Percentiles rank a stretch among this genome's conserved stretches.
Conservation (phyloP, 2,329 filamentous ascomycete species). For the Remersonia thermophila region DNA sequence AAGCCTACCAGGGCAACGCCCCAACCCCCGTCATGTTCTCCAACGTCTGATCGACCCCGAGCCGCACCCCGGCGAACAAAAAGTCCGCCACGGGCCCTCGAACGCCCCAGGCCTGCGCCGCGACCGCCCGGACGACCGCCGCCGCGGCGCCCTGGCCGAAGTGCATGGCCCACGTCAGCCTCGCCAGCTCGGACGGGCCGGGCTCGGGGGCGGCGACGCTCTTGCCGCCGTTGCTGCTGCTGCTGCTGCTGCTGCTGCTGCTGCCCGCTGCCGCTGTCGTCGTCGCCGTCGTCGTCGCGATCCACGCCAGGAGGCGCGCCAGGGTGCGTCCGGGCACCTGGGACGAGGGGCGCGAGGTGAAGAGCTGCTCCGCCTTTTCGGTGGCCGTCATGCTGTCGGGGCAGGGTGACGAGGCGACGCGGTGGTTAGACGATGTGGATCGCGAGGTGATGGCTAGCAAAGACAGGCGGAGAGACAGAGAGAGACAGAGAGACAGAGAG, state of each 20-base stretch:
- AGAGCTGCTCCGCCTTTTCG: conserved; percentile 14
- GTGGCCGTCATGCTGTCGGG: conserved; percentile 15
- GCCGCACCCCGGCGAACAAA: conserved; percentile 13
- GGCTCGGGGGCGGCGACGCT: no score
- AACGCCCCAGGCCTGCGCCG: conserved; percentile 8
- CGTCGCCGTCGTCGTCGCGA: no score
- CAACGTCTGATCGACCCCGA: conserved; percentile 15
- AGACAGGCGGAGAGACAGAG: no score
- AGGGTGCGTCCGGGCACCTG: conserved; percentile 14
- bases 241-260: neutral
- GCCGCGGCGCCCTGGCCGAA: conserved; percentile 13
- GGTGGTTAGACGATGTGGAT: no score
- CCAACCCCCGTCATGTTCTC: conserved; percentile 16
- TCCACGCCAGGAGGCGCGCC: conserved; percentile 12
- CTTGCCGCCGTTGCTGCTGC: no score
- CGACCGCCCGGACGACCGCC: conserved; percentile 9
- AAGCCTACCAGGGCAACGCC: conserved; percentile 10
- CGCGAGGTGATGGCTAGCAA: no score
- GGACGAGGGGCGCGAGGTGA: conserved; percentile 13
- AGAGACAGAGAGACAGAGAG: neutral
- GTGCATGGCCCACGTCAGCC: neutral
- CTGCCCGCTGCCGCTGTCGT: conserved; percentile 12
- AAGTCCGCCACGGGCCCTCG: conserved; percentile 14
- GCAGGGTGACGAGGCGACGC: no score
- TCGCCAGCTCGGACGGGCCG: no score